These are phyloP conservation scores for Picea mariana DNA, from an alignment of 83 land plant genomes.

Conservation along the genomic window DNA sequence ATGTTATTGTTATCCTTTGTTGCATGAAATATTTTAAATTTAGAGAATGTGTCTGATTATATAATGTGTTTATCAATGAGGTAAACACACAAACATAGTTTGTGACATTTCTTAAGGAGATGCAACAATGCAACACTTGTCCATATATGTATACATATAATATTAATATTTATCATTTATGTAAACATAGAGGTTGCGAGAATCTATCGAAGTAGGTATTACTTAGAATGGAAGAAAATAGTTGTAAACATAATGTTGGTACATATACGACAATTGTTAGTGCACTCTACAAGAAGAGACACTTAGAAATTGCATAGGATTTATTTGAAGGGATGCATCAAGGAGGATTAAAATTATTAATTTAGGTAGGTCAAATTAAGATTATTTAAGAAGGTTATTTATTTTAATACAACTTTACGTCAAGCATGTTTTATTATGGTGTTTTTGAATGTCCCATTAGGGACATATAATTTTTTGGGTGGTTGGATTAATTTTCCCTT, in stretches of 20 bases:
- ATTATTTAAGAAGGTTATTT: no score
- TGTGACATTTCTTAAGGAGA: slow-evolving; percentile 29
- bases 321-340: neutral
- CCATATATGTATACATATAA: slow-evolving; percentile 28
- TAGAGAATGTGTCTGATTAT: slow-evolving; percentile 42
- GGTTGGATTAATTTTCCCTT: no score
- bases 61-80: slow-evolving; percentile 52
- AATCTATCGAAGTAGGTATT: slow-evolving; percentile 21
- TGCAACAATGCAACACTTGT: slow-evolving; percentile 23
- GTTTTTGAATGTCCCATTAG: neutral
- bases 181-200: slow-evolving; percentile 41
- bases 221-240: neutral
- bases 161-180: slow-evolving; percentile 37
- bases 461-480: no score
- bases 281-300: slow-evolving; percentile 6
- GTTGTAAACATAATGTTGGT: neutral
- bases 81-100: slow-evolving; percentile 32
- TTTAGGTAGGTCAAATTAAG: slow-evolving; percentile 37
- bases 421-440: slow-evolving; percentile 66
- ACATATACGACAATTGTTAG: neutral
- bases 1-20: slow-evolving; percentile 56
- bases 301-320: neutral
- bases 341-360: slow-evolving; percentile 39
- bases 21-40: slow-evolving; percentile 58
- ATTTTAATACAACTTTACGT: slow-evolving; percentile 27